Evolutionary conservation across 441 rosid species (phyloP).

Genomic region (Gossypium schwendimanii): DNA sequence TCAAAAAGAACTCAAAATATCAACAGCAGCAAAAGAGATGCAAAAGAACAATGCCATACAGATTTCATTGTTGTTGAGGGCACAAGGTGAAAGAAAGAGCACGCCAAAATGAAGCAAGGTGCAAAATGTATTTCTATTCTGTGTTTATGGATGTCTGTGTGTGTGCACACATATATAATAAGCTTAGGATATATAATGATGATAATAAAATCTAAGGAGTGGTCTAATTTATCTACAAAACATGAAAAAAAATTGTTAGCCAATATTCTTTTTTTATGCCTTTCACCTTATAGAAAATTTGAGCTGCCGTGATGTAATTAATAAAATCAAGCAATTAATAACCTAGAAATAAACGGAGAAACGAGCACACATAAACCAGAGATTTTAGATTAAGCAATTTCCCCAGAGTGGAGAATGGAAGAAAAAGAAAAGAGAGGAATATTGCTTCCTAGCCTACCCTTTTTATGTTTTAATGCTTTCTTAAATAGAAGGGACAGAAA

Average conservation of each 20-base stretch:
- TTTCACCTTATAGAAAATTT: not conserved
- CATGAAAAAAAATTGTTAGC: not conserved
- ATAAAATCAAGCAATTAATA: not conserved
- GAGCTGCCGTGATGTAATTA: not conserved
- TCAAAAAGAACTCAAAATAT: not conserved
- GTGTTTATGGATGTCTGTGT: not conserved
- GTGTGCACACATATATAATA: not conserved
- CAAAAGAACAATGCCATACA: not conserved
- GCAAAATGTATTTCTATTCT: not conserved
- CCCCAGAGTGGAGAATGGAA: not conserved
- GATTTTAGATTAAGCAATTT: not conserved
- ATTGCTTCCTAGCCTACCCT: not conserved
- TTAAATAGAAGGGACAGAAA: not conserved
- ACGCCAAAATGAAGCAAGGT: not conserved
- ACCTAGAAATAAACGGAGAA: not conserved
- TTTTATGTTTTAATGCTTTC: not conserved
- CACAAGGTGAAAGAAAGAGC: not conserved
- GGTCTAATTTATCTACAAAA: not conserved
- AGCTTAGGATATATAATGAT: not conserved
- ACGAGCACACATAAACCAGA: not conserved
- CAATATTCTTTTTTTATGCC: not conserved
- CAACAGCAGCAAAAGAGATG: not conserved
- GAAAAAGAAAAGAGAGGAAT: not conserved
- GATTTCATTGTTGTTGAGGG: not conserved
- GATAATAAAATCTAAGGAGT: not conserved